A percentile compares a stretch with the other conserved stretches of the same genome.
Evolutionary conservation across 768 basidiomycete genomes (phyloP).

Genomic region (Daedalea quercina): DNA sequence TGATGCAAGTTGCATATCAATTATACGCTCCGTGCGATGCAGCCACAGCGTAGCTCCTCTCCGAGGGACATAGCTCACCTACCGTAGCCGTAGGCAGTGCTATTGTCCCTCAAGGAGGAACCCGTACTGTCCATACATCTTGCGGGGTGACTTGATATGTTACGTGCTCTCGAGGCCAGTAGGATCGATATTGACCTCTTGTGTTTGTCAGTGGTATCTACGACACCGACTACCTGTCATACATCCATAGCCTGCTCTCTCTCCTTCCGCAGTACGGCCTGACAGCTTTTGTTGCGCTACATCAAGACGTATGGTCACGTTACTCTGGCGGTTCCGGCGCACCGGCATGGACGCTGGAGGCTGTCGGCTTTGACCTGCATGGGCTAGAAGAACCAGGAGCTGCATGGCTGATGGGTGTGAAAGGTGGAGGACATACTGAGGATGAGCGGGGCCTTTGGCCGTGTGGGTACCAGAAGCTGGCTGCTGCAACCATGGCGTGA

Average conservation of each 20-base stretch:
- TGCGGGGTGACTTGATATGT: too few species aligned
- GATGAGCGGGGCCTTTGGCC: conserved; percentile 87
- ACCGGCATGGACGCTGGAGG: conserved; percentile 90
- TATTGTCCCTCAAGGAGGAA: too few species aligned
- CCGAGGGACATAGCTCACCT: too few species aligned
- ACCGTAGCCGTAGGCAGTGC: too few species aligned
- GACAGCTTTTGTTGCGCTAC: conserved; percentile 70
- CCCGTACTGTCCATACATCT: too few species aligned
- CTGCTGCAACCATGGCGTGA: conserved; percentile 89
- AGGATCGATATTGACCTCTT: neutral
- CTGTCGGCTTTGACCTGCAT: conserved; percentile 78
- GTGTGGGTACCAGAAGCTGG: conserved; percentile 88
- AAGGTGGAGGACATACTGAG: conserved; percentile 68
- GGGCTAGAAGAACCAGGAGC: conserved; percentile 78
- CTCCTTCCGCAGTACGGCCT: conserved; percentile 69
- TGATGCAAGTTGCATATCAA: too few species aligned
- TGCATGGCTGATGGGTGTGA: conserved; percentile 81
- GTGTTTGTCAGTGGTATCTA: conserved; percentile 59
- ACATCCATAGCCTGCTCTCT: conserved; percentile 63
- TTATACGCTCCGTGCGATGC: too few species aligned
- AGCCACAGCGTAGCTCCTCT: too few species aligned
- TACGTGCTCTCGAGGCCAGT: too few species aligned
- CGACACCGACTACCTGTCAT: conserved; percentile 76
- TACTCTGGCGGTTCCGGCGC: conserved; percentile 94
- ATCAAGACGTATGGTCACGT: conserved; percentile 96